Evolutionary conservation across 768 basidiomycete species (phyloP), one percentile per base, ranked within the genome.

Genomic region (Auriculariales sp.): DNA sequence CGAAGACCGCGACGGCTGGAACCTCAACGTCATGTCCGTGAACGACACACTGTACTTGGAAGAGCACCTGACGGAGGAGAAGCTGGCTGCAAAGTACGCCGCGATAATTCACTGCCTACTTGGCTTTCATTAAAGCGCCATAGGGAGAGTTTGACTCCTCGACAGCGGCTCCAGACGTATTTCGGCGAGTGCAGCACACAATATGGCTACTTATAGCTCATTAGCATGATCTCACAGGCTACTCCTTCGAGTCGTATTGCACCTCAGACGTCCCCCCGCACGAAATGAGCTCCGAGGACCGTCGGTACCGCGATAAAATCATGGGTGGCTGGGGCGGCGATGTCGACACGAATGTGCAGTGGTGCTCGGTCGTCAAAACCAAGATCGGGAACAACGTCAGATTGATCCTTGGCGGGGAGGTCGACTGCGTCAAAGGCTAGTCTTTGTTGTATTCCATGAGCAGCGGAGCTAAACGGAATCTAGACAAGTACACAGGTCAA

Each of bases 331-430:
- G 83, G 83, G 75, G 85, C 48, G 81, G 81, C 0, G 80, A 85
- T 52, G 87, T 92, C 11, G 73, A 93, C 59, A 92, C 88, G 10
- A 90, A 90, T 56, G 74, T 85, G 0, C 88, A 92, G 56, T 92
- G 89, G 89, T 92, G 90, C 58, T 80, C 77, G 53, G 81, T 94
- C 47, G 83, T 90, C 39, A 86, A 87, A 62, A 89, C 87, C 3
- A 88, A 85, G 53, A 72, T 92, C 24, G 85, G 81, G 0, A n/a
- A n/a, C n/a, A 71, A 77, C 49, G 74, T 71, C 25, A 70, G 86
- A 34, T 65, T 88, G 47, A 66, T 94, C 51, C 77, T 92, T 44
- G 90, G 90, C 1, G 90, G 91, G 4, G 90, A 93, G 64, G 90
- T 94, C 4, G 90, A 94, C 62, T 94, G 90, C 59, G 78, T 91